Base-by-base conservation (phyloP, 306 rosid species). In the Betula pendula region DNA sequence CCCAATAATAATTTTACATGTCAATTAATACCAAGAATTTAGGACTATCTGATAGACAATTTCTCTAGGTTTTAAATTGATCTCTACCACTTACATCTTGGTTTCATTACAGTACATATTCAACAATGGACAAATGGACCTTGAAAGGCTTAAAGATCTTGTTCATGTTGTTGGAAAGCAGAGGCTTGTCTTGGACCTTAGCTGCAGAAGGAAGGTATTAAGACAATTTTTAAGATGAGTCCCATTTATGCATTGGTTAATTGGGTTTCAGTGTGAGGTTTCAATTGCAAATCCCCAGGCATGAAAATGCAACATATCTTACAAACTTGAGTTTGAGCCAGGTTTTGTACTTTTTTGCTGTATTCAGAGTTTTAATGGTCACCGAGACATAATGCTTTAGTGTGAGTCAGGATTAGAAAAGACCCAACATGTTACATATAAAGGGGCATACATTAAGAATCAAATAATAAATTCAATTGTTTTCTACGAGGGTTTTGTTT, bases 161-260 rank as follows among this genome's bases (percentile, higher is more conserved):
- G 97, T 90, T 79, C 83, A 49, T 74, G 85, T 84, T 69, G 88
- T 90, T 77, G 97, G 98, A 75, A 95, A 88, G 75, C 84, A 90
- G 76, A 89, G 97, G 81, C 98, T 95, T 84, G 93, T 95, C 74
- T 82, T 95, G 89, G 98, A 95, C 79, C 97, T 95, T 78, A 95
- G 98, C 80, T 95, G 98, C 92, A 87, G 97, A 81, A 89, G 87
- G 83, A 95, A 85, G 97, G 97, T 94, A 92, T 15, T 35, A 58
- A 33, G 50, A 70, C 73, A 72, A 59, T 25, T 49, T 15, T 43
- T 2, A 40, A 67, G 31, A 65, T 70, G 63, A 40, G 20, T 74
- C 7, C 50, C 27, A 12, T 74, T 65, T 76, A 74, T 76, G 53
- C 24, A 15, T 47, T 14, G 31, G 16, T 40, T 47, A 31, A 70